Evolutionary conservation across 2,329 filamentous ascomycete genomes (phyloP), one percentile per base, ranked within the genome.

Genomic region (Alternaria sp.): DNA sequence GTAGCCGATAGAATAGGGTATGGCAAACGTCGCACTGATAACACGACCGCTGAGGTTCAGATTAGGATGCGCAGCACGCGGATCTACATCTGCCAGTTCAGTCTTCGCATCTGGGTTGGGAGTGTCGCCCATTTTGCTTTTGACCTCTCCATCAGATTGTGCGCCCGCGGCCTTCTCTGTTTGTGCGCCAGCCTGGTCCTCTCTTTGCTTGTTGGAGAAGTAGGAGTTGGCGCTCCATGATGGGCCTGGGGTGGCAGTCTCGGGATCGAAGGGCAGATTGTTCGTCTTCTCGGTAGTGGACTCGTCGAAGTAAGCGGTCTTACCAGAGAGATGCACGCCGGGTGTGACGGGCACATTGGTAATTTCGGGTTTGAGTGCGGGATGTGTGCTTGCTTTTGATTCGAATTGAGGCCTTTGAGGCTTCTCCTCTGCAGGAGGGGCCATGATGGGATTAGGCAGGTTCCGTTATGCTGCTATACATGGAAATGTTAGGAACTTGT

Each of bases 1-100:
- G 66, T 85, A 85, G 25, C 81, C 80, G 41, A 89, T 76, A 65
- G 84, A 86, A 78, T 89, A 89, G 2, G 88, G 88, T 25, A 90
- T 85, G 65, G 85, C 86, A 66, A 89, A 88, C 12, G 86, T 85
- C 22, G 86, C 88, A 67, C 87, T 89, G 73, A 90, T 89, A 64
- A 90, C 81, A 59, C 85, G 83, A 18, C 88, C 88, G 60, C 85
- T 89, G 51, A 90, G 80, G 44, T 84, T 82, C 28, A 90, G 79
- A 14, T 81, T 82, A 7, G 87, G 85, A 70, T 89, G 84, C 34
- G 85, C 83, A 49, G 82, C 79, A 50, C 83, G 81, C 27, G 87
- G 86, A 65, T 89, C 85, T 20, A 83, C 67, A 57, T 84, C 81
- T n/a, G 81, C 78, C 36, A 80, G 73, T 45, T 83, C 78, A 9